Evolutionary conservation across 129 eudicot genomes (phyloP).

Genomic region (Chrysanthemum seticuspe): DNA sequence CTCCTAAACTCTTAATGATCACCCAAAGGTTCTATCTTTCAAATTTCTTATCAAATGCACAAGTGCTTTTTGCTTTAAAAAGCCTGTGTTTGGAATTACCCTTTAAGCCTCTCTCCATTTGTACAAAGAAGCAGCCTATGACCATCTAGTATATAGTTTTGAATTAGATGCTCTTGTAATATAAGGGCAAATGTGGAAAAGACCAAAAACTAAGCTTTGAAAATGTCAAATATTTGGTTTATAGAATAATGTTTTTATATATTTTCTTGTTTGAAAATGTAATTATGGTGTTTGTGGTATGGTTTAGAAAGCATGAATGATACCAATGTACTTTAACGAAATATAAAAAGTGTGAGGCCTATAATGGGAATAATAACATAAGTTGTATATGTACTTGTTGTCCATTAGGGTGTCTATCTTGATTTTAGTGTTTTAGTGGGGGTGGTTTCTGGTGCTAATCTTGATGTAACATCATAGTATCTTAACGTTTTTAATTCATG

Average conservation of each 20-base stretch:
- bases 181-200: slow-evolving; percentile 29
- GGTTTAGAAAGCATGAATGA: slow-evolving; percentile 26
- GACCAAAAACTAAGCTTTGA: slow-evolving; percentile 18
- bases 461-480: slow-evolving; percentile 36
- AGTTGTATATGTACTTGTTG: slow-evolving; percentile 22
- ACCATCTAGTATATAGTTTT: slow-evolving; percentile 33
- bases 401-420: slow-evolving; percentile 21
- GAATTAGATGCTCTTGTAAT: slow-evolving; percentile 33
- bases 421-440: slow-evolving; percentile 26
- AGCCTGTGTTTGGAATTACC: slow-evolving; percentile 38
- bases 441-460: slow-evolving; percentile 30
- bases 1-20: slow-evolving; percentile 16
- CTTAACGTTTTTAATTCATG: slow-evolving; percentile 25
- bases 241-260: slow-evolving; percentile 20
- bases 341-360: slow-evolving; percentile 19
- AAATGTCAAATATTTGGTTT: slow-evolving; percentile 31
- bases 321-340: slow-evolving; percentile 30
- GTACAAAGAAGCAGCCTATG: slow-evolving; percentile 52
- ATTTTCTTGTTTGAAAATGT: slow-evolving; percentile 34
- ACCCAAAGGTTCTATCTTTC: slow-evolving; percentile 13
- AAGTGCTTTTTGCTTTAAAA: slow-evolving; percentile 31
- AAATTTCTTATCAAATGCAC: slow-evolving; percentile 24
- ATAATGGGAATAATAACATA: slow-evolving; percentile 22
- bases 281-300: slow-evolving; percentile 41
- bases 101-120: slow-evolving; percentile 19